These are phyloP conservation scores for Ustilago esculenta DNA, from an alignment of 1,284 basidiomycete genomes.

Conservation along the genomic window DNA sequence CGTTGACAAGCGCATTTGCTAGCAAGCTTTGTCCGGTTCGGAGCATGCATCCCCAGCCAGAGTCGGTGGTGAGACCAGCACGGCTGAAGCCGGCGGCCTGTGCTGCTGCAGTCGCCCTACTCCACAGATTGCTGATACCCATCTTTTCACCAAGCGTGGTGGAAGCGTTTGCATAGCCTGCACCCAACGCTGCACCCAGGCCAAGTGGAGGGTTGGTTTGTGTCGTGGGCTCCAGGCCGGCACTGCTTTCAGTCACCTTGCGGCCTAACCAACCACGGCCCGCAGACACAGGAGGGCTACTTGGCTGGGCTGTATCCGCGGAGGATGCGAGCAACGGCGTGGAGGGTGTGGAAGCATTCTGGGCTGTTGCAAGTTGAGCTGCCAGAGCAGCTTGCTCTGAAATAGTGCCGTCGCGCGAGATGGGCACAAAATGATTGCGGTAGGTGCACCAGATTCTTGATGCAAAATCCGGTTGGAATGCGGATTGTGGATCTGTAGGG, in stretches of 20 bases:
- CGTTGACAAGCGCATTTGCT: constrained; percentile 84
- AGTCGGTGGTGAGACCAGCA: constrained; percentile 84
- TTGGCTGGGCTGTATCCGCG: constrained; percentile 10
- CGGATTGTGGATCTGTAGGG: constrained; percentile 13
- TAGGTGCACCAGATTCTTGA: constrained; percentile 65
- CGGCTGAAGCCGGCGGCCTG: constrained; percentile 56
- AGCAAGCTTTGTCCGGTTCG: constrained; percentile 91
- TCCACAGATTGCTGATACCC: constrained; percentile 59
- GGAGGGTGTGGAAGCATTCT: constrained; percentile 3
- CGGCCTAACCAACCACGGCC: constrained; percentile 44
- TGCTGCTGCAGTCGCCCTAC: constrained; percentile 56
- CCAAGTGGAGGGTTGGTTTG: constrained; percentile 21
- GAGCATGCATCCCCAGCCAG: constrained; percentile 98
- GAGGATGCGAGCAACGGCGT: constrained; percentile 5
- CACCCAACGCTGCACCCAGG: constrained; percentile 32
- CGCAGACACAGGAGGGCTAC: constrained; percentile 20
- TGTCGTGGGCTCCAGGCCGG: constrained; percentile 11
- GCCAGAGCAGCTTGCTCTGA: constrained; percentile 53
- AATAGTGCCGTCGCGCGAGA: constrained; percentile 62
- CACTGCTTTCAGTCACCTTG: constrained; percentile 29
- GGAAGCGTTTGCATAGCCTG: constrained; percentile 30
- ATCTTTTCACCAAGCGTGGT: constrained; percentile 55
- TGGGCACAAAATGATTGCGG: constrained; percentile 61
- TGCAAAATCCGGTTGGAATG: constrained; percentile 50
- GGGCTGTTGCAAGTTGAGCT: constrained; percentile 14